Evolutionary conservation across 1,284 basidiomycete species (phyloP).

Genomic region (Rhodotorula sp.): DNA sequence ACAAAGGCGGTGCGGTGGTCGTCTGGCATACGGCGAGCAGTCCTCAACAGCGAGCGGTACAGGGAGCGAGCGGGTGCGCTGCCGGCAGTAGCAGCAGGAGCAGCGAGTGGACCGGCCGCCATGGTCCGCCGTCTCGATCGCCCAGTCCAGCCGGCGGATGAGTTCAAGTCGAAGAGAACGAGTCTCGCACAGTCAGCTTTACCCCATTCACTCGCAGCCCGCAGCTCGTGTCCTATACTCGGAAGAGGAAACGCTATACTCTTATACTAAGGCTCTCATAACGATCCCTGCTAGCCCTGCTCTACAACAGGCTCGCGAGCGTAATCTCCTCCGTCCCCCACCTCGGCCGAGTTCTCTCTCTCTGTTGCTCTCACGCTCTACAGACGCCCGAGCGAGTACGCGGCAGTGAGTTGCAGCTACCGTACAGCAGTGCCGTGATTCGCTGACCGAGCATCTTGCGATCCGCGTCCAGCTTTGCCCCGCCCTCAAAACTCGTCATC

Average conservation of each 20-base stretch:
- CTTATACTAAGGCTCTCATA: neutral
- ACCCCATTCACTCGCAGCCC: no score
- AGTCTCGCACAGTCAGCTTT: no score
- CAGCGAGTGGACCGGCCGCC: neutral
- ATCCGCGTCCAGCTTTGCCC: neutral
- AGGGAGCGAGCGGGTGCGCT: conserved; percentile 2
- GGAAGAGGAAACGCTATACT: no score
- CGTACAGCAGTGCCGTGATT: no score
- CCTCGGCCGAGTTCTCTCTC: neutral
- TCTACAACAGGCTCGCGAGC: no score
- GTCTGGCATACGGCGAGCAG: conserved; percentile 28
- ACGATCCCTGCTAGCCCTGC: neutral
- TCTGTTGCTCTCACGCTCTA: neutral
- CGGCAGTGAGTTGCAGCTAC: no score
- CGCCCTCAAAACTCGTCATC: neutral
- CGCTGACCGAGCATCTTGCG: no score
- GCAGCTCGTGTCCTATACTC: no score
- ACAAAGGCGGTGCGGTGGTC: conserved; percentile 32
- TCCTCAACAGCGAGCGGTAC: conserved; percentile 30
- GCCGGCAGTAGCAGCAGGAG: neutral
- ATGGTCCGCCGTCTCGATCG: neutral
- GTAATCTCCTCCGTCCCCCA: no score
- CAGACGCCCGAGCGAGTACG: neutral
- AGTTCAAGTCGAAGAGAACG: no score
- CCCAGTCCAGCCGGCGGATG: no score